These are phyloP conservation scores for Maudiozyma barnettii DNA, from an alignment of 805 yeast genomes.

Conservation along the genomic window DNA sequence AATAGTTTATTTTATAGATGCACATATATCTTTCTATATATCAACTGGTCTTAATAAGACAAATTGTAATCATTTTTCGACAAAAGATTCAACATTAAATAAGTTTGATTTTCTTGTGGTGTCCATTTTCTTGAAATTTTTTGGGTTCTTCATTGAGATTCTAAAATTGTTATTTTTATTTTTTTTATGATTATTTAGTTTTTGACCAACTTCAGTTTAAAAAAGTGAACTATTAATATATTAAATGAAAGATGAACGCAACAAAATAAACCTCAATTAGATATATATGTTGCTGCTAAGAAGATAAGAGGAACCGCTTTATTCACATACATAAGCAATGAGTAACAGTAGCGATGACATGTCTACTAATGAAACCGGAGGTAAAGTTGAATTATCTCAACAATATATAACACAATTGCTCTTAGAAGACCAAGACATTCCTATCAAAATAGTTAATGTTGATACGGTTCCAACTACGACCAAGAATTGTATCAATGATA, in stretches of 20 bases:
- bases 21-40: no score
- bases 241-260: background rate
- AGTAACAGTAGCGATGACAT: no score
- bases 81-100: no score
- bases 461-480: slow-evolving; percentile 7
- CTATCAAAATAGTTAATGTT: slow-evolving; percentile 19
- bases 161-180: background rate
- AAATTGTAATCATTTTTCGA: background rate
- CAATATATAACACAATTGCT: slow-evolving; percentile 6
- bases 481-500: slow-evolving; percentile 13
- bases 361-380: background rate
- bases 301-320: no score
- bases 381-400: slow-evolving; percentile 3
- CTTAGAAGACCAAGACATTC: slow-evolving; percentile 14
- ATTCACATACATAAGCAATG: no score
- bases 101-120: background rate
- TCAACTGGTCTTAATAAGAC: no score
- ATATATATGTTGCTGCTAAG: no score
- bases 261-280: no score
- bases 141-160: background rate
- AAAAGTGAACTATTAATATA: no score
- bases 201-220: no score
- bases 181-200: no score
- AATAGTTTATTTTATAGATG: no score
- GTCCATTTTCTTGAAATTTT: background rate